These are phyloP conservation scores for Balakata baccata DNA, from an alignment of 345 rosid species.

Conservation along the genomic window DNA sequence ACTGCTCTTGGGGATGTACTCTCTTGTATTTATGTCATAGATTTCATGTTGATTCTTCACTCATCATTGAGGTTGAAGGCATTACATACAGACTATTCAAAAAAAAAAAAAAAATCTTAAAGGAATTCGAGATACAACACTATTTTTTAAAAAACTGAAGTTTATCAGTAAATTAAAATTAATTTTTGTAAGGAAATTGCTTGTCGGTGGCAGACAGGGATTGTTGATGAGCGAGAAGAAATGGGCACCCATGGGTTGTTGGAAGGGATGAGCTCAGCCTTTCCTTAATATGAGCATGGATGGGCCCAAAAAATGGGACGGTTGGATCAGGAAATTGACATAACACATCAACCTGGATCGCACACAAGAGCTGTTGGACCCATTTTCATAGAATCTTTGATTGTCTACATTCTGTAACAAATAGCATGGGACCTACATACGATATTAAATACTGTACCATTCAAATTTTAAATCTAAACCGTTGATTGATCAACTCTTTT, in stretches of 20 bases:
- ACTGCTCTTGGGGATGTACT: background rate
- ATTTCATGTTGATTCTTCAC: background rate
- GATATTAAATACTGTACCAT: too few relatives aligned
- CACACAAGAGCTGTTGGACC: background rate
- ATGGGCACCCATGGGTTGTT: background rate
- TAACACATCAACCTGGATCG: constrained; percentile 1
- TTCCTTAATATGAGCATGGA: background rate
- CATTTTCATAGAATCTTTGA: background rate
- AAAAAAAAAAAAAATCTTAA: too few relatives aligned
- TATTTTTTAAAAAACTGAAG: too few relatives aligned
- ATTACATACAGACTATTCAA: too few relatives aligned
- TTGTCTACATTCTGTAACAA: too few relatives aligned
- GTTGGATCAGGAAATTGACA: constrained; percentile 11
- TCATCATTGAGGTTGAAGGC: too few relatives aligned
- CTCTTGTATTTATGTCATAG: background rate
- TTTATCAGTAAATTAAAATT: too few relatives aligned
- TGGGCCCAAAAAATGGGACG: constrained; percentile 18
- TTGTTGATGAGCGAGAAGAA: background rate
- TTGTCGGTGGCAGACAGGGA: constrained; percentile 13
- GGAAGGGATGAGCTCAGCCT: background rate
- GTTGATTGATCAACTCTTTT: too few relatives aligned
- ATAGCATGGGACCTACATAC: too few relatives aligned
- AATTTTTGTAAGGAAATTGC: background rate
- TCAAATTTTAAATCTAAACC: too few relatives aligned
- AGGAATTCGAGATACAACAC: too few relatives aligned